Evolutionary conservation across 352 stramenopile genomes (phyloP).

Genomic region (Globisporangium barbulae): DNA sequence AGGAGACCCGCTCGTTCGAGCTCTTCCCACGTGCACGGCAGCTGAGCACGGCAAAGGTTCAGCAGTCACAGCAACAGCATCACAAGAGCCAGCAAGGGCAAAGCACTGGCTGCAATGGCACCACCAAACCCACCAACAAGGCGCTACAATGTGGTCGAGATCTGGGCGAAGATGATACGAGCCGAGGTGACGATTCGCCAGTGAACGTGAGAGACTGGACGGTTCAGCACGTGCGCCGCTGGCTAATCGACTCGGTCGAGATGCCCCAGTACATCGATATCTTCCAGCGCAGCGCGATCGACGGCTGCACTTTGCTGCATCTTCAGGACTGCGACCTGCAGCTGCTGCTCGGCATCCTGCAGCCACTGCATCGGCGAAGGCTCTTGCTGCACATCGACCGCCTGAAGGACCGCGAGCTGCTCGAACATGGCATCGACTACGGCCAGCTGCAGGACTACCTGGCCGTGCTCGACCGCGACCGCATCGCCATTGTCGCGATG

Average conservation of each 20-base stretch:
- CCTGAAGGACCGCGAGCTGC: slow-evolving; percentile 53
- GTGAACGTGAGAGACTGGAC: slow-evolving; percentile 54
- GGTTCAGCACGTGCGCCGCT: slow-evolving; percentile 41
- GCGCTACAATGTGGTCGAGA: neutral
- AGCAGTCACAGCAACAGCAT: neutral
- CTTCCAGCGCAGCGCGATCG: slow-evolving; percentile 51
- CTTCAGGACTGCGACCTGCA: slow-evolving; percentile 61
- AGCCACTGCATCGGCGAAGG: slow-evolving; percentile 55
- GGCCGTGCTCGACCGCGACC: slow-evolving; percentile 62
- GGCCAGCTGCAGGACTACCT: slow-evolving; percentile 74
- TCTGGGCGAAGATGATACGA: slow-evolving; percentile 1
- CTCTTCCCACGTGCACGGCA: slow-evolving; percentile 56
- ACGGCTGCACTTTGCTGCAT: slow-evolving; percentile 64
- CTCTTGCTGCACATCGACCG: slow-evolving; percentile 59
- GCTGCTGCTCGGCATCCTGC: slow-evolving; percentile 51
- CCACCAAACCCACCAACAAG: neutral
- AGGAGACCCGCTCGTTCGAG: slow-evolving; percentile 52
- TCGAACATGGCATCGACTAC: slow-evolving; percentile 61
- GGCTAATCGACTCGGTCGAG: slow-evolving; percentile 46
- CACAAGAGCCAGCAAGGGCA: neutral
- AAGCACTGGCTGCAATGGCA: neutral
- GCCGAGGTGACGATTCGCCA: slow-evolving; percentile 9
- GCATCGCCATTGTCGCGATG: slow-evolving; percentile 54
- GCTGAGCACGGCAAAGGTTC: slow-evolving; percentile 20
- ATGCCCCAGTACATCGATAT: slow-evolving; percentile 47